These are phyloP conservation scores for Brassica carinata DNA, from an alignment of 345 rosid species.

Conservation along the genomic window DNA sequence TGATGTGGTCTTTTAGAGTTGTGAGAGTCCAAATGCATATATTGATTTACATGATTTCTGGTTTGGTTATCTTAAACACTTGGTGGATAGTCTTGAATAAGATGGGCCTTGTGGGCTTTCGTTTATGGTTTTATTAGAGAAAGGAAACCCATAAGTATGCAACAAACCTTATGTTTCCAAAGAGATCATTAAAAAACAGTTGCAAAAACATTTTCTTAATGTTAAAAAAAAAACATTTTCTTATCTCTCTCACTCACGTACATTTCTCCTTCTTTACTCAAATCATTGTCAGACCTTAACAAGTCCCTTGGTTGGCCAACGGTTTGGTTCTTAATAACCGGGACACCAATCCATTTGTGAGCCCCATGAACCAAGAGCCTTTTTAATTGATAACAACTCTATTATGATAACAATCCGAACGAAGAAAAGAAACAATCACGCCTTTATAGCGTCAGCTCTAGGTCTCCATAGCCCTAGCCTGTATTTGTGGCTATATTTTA, in stretches of 20 bases:
- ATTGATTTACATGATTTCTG: neutral
- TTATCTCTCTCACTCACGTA: no score
- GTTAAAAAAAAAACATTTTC: no score
- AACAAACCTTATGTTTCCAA: neutral
- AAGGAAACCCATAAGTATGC: neutral
- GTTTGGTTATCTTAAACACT: neutral
- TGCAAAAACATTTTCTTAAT: neutral
- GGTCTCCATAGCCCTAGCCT: conserved; percentile 84
- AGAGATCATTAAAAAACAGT: neutral
- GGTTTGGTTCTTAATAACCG: neutral
- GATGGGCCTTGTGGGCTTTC: neutral
- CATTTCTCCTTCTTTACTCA: no score
- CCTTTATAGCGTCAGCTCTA: conserved; percentile 51
- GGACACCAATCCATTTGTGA: neutral
- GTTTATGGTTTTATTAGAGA: neutral
- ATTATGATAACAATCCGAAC: no score
- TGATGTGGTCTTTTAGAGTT: neutral
- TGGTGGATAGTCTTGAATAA: neutral
- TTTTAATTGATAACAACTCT: no score
- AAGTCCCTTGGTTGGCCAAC: neutral
- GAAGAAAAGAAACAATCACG: conserved; percentile 28
- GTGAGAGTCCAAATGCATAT: neutral
- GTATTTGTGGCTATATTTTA: conserved; percentile 69
- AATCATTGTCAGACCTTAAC: no score
- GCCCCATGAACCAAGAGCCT: neutral